Evolutionary conservation across 805 yeast species (phyloP).

Genomic region (Metschnikowia picachoensis): DNA sequence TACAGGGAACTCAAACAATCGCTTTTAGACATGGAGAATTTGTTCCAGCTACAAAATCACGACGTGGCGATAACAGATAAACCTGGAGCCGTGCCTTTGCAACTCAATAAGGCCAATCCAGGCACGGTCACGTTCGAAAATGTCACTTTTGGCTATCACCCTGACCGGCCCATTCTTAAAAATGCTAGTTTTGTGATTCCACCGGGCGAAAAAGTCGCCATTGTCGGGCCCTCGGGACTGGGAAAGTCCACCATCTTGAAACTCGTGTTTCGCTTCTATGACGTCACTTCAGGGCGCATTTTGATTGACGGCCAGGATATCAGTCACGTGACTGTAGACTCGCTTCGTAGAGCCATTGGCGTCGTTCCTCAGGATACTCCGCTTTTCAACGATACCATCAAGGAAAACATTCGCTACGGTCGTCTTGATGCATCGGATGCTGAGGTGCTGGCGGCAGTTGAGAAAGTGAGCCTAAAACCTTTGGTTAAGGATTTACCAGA

Average conservation of each 20-base stretch:
- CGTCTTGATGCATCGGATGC: slow-evolving; percentile 66
- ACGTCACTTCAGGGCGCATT: slow-evolving; percentile 72
- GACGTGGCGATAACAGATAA: slow-evolving; percentile 61
- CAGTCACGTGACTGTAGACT: slow-evolving; percentile 65
- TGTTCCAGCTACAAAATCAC: slow-evolving; percentile 79
- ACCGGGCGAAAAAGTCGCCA: slow-evolving; percentile 86
- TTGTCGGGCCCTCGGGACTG: slow-evolving; percentile 95
- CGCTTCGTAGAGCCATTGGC: slow-evolving; percentile 72
- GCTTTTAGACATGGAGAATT: slow-evolving; percentile 90
- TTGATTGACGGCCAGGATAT: slow-evolving; percentile 88
- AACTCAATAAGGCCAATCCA: slow-evolving; percentile 42
- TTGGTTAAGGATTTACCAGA: slow-evolving; percentile 73
- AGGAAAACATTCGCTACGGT: slow-evolving; percentile 88
- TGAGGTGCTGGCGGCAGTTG: slow-evolving; percentile 62
- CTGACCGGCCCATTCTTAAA: slow-evolving; percentile 77
- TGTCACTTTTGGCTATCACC: slow-evolving; percentile 88
- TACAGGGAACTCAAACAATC: slow-evolving; percentile 93
- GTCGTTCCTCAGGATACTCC: slow-evolving; percentile 99
- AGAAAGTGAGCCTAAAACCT: slow-evolving; percentile 63
- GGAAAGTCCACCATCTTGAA: slow-evolving; percentile 90
- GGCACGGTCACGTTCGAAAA: slow-evolving; percentile 87
- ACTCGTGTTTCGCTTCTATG: slow-evolving; percentile 85
- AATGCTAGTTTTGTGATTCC: slow-evolving; percentile 85
- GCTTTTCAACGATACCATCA: slow-evolving; percentile 81
- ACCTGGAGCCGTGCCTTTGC: slow-evolving; percentile 59